Percentiles rank a stretch among this genome's conserved stretches.
phyloP scores from a whole-genome alignment of 176 grass and related monocot species.

The Puya raimondii region DNA sequence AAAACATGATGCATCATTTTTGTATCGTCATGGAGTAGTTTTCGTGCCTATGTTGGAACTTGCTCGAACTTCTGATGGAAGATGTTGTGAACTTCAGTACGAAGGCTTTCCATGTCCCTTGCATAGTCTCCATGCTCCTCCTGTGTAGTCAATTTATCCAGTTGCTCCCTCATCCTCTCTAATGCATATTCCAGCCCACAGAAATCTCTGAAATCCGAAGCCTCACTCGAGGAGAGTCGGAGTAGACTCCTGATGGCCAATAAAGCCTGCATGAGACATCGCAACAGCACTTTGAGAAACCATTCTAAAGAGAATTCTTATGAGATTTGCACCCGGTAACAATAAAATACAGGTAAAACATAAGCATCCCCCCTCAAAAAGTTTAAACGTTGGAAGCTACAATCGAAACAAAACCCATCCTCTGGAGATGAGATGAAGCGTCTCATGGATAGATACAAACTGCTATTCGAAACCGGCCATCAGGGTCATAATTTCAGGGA shows the following conservation, averaged over 20 bases:
- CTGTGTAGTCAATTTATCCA: constrained; percentile 42
- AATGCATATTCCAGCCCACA: constrained; percentile 33
- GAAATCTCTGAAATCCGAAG: constrained; percentile 36
- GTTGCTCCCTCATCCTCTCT: constrained; percentile 42
- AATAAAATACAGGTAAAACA: not conserved
- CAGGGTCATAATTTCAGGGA: too few relatives aligned
- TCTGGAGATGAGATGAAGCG: too few relatives aligned
- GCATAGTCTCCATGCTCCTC: constrained; percentile 64
- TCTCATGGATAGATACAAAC: too few relatives aligned
- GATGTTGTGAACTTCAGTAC: constrained; percentile 54
- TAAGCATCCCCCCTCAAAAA: not conserved
- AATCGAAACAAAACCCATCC: too few relatives aligned
- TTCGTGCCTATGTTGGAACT: constrained; percentile 2
- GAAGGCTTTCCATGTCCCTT: constrained; percentile 52
- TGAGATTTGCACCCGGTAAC: not conserved
- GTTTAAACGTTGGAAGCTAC: not conserved
- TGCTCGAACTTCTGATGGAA: constrained; percentile 59
- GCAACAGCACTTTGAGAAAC: constrained; percentile 3
- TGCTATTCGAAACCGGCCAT: too few relatives aligned
- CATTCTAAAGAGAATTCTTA: not conserved
- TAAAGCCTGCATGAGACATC: constrained; percentile 39
- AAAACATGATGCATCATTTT: too few relatives aligned
- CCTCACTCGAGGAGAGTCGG: constrained; percentile 40
- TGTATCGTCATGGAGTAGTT: too few relatives aligned
- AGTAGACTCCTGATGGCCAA: constrained; percentile 62